phyloP scores from a whole-genome alignment of 208 protist species.

The Herpetomonas tarakana region DNA sequence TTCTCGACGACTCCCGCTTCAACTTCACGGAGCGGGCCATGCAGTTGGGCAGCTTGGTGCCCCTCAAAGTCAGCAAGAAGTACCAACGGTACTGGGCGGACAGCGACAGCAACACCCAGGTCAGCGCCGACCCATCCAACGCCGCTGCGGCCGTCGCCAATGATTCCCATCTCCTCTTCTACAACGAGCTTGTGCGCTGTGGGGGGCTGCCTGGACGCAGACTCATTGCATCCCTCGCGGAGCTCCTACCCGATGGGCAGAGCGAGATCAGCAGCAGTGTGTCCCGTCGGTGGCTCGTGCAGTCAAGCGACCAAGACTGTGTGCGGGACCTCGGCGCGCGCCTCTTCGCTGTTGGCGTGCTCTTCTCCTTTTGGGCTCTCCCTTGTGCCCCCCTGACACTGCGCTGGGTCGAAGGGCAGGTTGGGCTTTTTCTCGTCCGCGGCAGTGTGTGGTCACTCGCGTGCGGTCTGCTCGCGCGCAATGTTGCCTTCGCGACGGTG shows the following conservation, averaged over 20 bases:
- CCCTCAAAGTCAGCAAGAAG: slow-evolving; percentile 25
- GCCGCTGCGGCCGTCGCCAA: not conserved
- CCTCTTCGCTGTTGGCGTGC: slow-evolving; percentile 35
- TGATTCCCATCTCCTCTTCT: not conserved
- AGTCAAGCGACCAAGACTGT: slow-evolving; percentile 39
- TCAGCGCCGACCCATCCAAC: not conserved
- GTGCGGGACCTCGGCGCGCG: slow-evolving; percentile 39
- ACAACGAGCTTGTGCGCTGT: not conserved
- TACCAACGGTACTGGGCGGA: slow-evolving; percentile 15
- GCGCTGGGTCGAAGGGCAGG: slow-evolving; percentile 64
- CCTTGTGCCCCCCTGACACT: slow-evolving; percentile 58
- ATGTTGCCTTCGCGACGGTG: slow-evolving; percentile 34
- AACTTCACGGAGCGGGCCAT: slow-evolving; percentile 40
- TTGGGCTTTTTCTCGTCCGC: slow-evolving; percentile 58
- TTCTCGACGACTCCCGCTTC: slow-evolving; percentile 64
- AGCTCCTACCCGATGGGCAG: not conserved
- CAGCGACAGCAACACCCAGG: not conserved
- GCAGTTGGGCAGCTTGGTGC: slow-evolving; percentile 30
- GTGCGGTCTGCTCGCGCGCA: slow-evolving; percentile 34
- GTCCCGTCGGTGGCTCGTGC: slow-evolving; percentile 43
- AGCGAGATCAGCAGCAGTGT: too few relatives aligned
- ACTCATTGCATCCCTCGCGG: not conserved
- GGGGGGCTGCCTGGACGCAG: not conserved
- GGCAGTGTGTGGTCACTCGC: slow-evolving; percentile 79
- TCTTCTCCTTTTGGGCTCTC: slow-evolving; percentile 53